These are phyloP conservation scores for Starmerella sirachaensis DNA, from an alignment of 805 yeast genomes.

Conservation along the genomic window DNA sequence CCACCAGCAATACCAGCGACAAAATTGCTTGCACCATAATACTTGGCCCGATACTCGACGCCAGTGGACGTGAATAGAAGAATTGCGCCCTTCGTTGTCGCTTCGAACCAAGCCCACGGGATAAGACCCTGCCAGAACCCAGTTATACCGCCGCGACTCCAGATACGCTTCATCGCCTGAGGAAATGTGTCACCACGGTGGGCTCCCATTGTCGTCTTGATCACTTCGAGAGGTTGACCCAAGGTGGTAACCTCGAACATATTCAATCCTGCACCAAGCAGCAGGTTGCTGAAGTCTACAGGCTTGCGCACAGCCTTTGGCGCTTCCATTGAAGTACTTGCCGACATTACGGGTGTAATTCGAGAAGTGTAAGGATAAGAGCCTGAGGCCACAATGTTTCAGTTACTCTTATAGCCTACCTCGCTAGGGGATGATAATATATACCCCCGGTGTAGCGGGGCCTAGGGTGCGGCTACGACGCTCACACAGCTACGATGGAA, in stretches of 20 bases:
- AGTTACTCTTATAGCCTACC: no score
- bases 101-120: conserved; percentile 99
- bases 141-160: conserved; percentile 83
- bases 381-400: no score
- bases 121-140: conserved; percentile 96
- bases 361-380: no score
- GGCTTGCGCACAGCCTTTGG: conserved; percentile 55
- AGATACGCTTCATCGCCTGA: conserved; percentile 60
- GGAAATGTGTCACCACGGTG: conserved; percentile 60
- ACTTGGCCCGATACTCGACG: conserved; percentile 65
- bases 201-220: conserved; percentile 97
- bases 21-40: conserved; percentile 52
- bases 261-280: conserved; percentile 87
- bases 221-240: conserved; percentile 94
- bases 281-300: conserved; percentile 74
- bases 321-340: not conserved
- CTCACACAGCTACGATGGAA: no score
- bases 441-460: no score
- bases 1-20: conserved; percentile 92
- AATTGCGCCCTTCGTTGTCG: conserved; percentile 97
- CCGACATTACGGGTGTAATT: no score
- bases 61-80: conserved; percentile 85
- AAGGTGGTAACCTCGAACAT: conserved; percentile 85
- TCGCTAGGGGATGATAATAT: no score
- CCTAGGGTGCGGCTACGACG: no score